Evolutionary conservation across 108 stramenopile species (phyloP), one percentile per base, ranked within the genome.

Genomic region (Pseudonitzschia delicatissima): DNA sequence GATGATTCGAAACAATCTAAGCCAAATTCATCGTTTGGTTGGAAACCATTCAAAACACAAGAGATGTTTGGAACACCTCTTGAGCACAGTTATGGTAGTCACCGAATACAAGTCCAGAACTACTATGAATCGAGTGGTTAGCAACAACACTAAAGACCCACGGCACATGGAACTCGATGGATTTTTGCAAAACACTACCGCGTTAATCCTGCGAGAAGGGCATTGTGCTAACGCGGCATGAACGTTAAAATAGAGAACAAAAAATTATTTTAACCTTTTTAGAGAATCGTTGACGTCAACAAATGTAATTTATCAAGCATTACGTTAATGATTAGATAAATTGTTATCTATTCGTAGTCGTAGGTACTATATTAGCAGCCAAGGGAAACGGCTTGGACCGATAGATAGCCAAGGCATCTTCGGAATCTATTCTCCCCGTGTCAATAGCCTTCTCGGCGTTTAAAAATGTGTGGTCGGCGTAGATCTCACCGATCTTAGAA

Each of bases 1-100:
- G 70, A 64, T 71, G 26, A 49, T 78, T 42, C 32, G 42, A 52
- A 78, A 78, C 27, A 78, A 78, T 40, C 28, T 78, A 21, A 70
- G 69, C 18, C 59, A 72, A 5, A 72, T 78, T 35, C 66, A 78
- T 33, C 51, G 36, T 6, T 25, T 32, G 11, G 69, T 72, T 13
- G 60, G 64, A 12, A 61, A 78, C 45, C 40, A 42, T 15, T 25
- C 34, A 3, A 68, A 67, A 45, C 53, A 55, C 34, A 31, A 58
- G 35, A 47, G 34, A 32, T 78, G 70, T 58, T 57, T 72, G 45
- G 45, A 71, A 35, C 42, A 68, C 18, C 36, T 78, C 36, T 49
- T 78, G 28, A 35, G 57, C 21, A 68, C 77, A 5, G 49, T 78
- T n/a, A 63, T 78, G 66, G 55, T 62, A 40, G 42, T 72, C 13